Evolutionary conservation across 805 yeast species (phyloP), one percentile per base, ranked within the genome.

Genomic region (Sporopachydermia quercuum): DNA sequence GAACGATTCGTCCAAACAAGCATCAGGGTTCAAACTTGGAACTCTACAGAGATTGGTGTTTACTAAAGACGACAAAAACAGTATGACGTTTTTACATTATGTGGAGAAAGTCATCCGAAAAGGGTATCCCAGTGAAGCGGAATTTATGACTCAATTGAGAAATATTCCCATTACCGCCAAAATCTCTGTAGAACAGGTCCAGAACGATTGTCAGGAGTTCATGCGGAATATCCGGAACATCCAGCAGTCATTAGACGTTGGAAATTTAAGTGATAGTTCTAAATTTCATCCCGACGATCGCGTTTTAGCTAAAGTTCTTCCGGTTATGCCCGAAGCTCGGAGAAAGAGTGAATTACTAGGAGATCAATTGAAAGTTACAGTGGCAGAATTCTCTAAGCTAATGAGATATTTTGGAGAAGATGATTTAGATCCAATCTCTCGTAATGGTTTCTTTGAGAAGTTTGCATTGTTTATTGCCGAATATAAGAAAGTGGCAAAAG

Each of bases 331-430:
- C 15, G 76, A 71, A 38, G 96, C 96, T 2, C 66, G 78, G 41
- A 68, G 71, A 38, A 84, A 83, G 57, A 74, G 76, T 39, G 73
- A 73, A 15, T 60, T 78, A 34, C 58, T 91, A 35, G 69, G 70
- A 37, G 74, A 75, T 40, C 87, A 81, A 47, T 63, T 78, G 18
- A 68, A 66, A 41, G 60, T 74, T 16, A 75, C 89, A 0, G 58
- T 77, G 41, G 62, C 70, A 36, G 84, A 79, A 43, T 82, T 81
- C 52, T 73, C 74, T 40, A 65, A 69, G 23, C 63, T 86, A 45
- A 79, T 91, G 93, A 68, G 68, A 45, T 76, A 71, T 49, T 91
- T 83, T 54, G 97, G 96, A n/a, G 98, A 91, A 58, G 93, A 84
- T 54, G 68, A 81, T 1, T 59, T 56, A 5, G 96, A 89, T 55